Base-by-base conservation (phyloP, 2,329 filamentous ascomycete genomes). In the Corniculantispora saksenae region DNA sequence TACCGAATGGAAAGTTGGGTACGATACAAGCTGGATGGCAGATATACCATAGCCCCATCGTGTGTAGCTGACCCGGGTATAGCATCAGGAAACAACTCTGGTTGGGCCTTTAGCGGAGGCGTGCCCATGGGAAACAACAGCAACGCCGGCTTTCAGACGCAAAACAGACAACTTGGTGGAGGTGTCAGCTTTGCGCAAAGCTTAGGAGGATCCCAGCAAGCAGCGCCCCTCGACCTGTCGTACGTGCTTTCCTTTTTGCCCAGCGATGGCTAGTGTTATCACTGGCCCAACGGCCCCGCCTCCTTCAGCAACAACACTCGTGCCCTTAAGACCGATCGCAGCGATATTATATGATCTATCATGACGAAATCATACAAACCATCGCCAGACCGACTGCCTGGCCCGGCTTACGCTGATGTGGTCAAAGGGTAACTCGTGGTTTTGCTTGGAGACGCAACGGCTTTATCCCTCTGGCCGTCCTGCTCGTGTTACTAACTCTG, bases 1-100 rank as follows among this genome's bases (percentile, higher is more conserved):
- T 90, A 83, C 86, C 86, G 65, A 88, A 87, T 70, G 86, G 86
- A 63, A 90, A 90, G 77, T 77, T 89, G 82, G 84, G 87, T 89
- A 82, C 75, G 43, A 6, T n/a, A 53, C 8, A 38, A 7, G 17
- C 21, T 9, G n/a, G 15, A n/a, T 51, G 68, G 63, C 45, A 32
- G 27, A 3, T 19, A 15, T 27, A 17, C 29, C 21, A 29, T 10
- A 32, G 32, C 10, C 7, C 23, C 40, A 23, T 23, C 25, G 53
- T 32, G 21, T 51, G 4, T 13, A 3, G 50, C 66, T 61, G 50
- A 62, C 35, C 53, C 25, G 38, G 21, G 5, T n/a, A 19, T 63
- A 66, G 59, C 50, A n/a, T 69, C 72, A 81, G 83, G 78, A 70
- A 83, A 80, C 72, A 80, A 77, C 63, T 79, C 81, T 66, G 85